Percentiles rank a stretch among this genome's conserved stretches.
These are phyloP conservation scores for Trichoderma pleuroti DNA, from an alignment of 2,329 filamentous ascomycete species.

Conservation along the genomic window DNA sequence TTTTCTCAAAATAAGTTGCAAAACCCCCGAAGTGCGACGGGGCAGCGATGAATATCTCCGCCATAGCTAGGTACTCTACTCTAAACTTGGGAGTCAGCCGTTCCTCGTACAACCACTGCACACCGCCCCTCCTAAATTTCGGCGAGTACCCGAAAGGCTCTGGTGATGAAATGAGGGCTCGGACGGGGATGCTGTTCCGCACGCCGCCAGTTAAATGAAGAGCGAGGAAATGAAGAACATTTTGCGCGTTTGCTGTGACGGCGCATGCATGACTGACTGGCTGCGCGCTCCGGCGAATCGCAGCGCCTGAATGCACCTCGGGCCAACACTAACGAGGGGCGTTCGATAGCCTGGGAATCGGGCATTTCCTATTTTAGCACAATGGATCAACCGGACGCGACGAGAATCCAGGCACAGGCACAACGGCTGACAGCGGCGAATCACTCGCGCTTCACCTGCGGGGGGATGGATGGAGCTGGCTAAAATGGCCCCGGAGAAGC, in stretches of 20 bases:
- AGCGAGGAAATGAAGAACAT: background rate
- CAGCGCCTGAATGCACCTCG: background rate
- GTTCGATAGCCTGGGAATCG: constrained; percentile 15
- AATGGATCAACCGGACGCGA: background rate
- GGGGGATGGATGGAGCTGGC: background rate
- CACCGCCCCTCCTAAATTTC: constrained; percentile 8
- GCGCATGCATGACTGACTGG: background rate
- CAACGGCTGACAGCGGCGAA: constrained; percentile 4
- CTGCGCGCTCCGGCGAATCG: background rate
- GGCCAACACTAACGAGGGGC: background rate
- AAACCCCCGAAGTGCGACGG: background rate
- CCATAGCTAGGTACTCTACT: background rate
- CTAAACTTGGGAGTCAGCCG: background rate
- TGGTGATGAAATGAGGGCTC: background rate
- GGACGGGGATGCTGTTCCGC: background rate
- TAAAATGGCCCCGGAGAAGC: background rate
- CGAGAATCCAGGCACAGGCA: background rate
- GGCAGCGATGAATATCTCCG: background rate
- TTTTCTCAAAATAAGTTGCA: background rate
- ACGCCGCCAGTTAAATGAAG: background rate
- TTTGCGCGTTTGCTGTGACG: background rate
- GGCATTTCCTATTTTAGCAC: constrained; percentile 18
- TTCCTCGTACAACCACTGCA: background rate
- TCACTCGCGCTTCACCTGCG: background rate
- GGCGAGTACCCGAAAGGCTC: constrained; percentile 4